These are phyloP conservation scores for Aspergillus carbonarius DNA, from an alignment of 2,329 filamentous ascomycete species.

Conservation along the genomic window DNA sequence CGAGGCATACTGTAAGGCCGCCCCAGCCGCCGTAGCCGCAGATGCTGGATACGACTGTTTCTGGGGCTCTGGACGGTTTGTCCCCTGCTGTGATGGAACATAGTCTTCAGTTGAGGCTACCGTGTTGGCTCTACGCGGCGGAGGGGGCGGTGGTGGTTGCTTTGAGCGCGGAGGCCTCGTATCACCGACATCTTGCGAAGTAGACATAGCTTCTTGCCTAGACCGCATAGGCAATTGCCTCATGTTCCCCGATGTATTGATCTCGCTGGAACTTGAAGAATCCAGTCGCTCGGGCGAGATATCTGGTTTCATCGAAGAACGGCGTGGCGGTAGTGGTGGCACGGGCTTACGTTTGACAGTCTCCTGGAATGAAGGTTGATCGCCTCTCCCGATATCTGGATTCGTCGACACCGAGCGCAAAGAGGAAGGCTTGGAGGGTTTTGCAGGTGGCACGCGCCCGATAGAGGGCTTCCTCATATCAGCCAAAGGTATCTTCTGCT, in stretches of 20 bases:
- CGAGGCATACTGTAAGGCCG: constrained; percentile 33
- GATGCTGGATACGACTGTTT: constrained; percentile 26
- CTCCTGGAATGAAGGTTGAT: constrained; percentile 18
- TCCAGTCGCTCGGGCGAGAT: neutral
- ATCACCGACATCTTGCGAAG: constrained; percentile 2
- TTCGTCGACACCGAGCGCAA: constrained; percentile 37
- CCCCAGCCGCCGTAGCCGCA: constrained; percentile 23
- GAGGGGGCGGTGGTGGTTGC: constrained; percentile 31
- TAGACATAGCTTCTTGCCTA: neutral
- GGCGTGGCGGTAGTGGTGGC: constrained; percentile 41
- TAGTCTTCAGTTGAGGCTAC: constrained; percentile 18
- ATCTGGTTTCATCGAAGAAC: constrained; percentile 20
- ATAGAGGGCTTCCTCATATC: constrained; percentile 19
- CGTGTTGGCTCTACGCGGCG: constrained; percentile 34
- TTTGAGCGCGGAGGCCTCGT: constrained; percentile 18
- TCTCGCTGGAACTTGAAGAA: neutral
- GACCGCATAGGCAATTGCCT: constrained; percentile 7
- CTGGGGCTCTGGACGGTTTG: constrained; percentile 20
- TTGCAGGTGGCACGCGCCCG: constrained; percentile 36
- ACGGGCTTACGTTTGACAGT: constrained; percentile 34
- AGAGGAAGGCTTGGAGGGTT: constrained; percentile 46
- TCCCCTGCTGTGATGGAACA: constrained; percentile 13
- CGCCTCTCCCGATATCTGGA: constrained; percentile 16
- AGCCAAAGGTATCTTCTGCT: constrained; percentile 10
- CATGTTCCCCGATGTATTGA: constrained; percentile 9